Percentiles rank a stretch among this genome's conserved stretches.
phyloP scores from a whole-genome alignment of 192 early-diverging fungal genomes.

The Linnemannia exigua region DNA sequence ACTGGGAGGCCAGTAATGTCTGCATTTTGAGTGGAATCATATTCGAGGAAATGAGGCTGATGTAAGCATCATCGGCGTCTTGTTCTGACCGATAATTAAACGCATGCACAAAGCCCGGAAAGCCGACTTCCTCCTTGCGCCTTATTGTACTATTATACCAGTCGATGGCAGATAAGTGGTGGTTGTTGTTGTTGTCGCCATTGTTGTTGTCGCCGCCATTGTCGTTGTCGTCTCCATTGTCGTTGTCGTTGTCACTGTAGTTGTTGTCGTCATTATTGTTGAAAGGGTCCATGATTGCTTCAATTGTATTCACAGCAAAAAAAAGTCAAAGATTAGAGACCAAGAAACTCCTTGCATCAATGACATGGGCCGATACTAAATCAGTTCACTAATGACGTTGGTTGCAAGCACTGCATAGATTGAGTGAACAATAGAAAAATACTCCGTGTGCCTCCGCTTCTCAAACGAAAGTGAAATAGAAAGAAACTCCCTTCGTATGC shows the following conservation, averaged over 20 bases:
- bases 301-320: too few species aligned
- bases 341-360: too few species aligned
- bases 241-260: too few species aligned
- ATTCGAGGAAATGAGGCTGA: conserved; percentile 23
- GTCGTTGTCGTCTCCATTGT: too few species aligned
- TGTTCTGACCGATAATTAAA: conserved; percentile 23
- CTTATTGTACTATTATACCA: conserved; percentile 16
- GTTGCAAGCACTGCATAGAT: conserved; percentile 1
- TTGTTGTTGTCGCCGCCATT: too few species aligned
- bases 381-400: too few species aligned
- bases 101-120: too few species aligned
- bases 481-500: conserved; percentile 23
- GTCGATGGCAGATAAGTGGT: conserved; percentile 30
- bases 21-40: conserved; percentile 8
- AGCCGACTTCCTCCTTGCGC: conserved; percentile 11
- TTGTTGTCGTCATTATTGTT: too few species aligned
- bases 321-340: too few species aligned
- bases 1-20: conserved; percentile 16
- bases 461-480: not conserved
- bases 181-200: too few species aligned
- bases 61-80: conserved; percentile 27
- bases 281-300: too few species aligned
- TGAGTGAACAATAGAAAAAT: conserved; percentile 19
- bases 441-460: conserved; percentile 13
- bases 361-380: too few species aligned